phyloP scores from a whole-genome alignment of 371 early-diverging fungal genomes.

The Mortierella sp. region DNA sequence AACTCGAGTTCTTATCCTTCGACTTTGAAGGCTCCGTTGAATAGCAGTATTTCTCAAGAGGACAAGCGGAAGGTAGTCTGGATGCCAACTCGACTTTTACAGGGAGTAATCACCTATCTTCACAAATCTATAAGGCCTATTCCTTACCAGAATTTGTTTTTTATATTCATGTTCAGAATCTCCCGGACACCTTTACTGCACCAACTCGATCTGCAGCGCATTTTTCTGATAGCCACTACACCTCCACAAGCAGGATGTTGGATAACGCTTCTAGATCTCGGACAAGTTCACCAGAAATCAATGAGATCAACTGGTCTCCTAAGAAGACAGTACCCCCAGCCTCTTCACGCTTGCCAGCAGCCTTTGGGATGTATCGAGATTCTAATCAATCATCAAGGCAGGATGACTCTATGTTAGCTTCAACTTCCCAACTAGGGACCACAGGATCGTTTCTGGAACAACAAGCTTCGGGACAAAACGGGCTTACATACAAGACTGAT shows the following conservation, averaged over 20 bases:
- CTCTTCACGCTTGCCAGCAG: conserved; percentile 7
- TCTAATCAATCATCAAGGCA: conserved; percentile 1
- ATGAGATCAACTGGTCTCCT: conserved; percentile 47
- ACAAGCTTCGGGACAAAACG: neutral
- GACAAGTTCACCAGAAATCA: conserved; percentile 28
- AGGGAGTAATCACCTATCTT: neutral
- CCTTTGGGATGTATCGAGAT: conserved; percentile 52
- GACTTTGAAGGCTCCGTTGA: neutral
- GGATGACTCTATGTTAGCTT: conserved; percentile 4
- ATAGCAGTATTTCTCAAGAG: neutral
- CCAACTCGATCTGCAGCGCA: conserved; percentile 12
- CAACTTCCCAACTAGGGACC: neutral
- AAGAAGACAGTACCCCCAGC: conserved; percentile 15
- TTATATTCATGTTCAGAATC: neutral
- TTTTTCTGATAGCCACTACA: conserved; percentile 1
- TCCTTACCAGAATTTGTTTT: conserved; percentile 8
- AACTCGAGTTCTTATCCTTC: neutral
- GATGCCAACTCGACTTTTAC: neutral
- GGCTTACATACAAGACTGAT: neutral
- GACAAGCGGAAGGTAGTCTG: conserved; percentile 11
- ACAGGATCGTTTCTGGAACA: conserved; percentile 6
- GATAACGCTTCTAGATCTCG: conserved; percentile 2
- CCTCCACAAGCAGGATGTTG: neutral
- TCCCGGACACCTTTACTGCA: neutral
- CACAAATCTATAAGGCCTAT: neutral